Evolutionary conservation across 176 grass and related monocot genomes (phyloP).

Genomic region (Avena eriantha): DNA sequence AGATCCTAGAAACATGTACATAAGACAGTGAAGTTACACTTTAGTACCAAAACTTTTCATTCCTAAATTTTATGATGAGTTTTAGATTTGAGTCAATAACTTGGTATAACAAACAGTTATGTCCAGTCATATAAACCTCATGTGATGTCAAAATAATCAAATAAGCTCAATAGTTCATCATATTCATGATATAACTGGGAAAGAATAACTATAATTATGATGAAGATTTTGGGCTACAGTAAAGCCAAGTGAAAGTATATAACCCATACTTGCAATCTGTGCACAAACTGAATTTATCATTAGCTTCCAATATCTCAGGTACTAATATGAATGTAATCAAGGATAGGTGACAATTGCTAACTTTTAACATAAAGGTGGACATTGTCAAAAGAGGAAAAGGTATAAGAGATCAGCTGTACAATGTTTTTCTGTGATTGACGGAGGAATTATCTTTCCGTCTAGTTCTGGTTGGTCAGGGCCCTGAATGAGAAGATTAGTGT

Average conservation of each 20-base stretch:
- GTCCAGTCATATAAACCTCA: conserved; percentile 15
- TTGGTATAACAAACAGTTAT: conserved; percentile 3
- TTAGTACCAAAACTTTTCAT: background rate
- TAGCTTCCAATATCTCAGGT: background rate
- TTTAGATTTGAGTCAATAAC: conserved; percentile 16
- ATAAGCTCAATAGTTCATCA: conserved; percentile 23
- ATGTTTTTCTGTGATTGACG: background rate
- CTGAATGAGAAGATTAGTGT: background rate
- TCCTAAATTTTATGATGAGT: conserved; percentile 6
- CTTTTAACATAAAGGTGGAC: background rate
- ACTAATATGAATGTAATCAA: conserved; percentile 5
- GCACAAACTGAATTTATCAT: conserved; percentile 3
- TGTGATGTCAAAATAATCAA: background rate
- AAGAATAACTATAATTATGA: conserved; percentile 25
- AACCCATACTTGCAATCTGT: background rate
- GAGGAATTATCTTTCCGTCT: background rate
- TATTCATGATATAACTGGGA: conserved; percentile 13
- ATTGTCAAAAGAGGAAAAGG: background rate
- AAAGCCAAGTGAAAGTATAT: background rate
- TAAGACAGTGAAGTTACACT: conserved; percentile 30
- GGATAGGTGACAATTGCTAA: background rate
- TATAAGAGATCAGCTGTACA: background rate
- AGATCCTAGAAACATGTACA: conserved; percentile 70
- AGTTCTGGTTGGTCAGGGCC: conserved; percentile 3
- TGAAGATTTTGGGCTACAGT: background rate